These are phyloP conservation scores for Ascochyta rabiei DNA, from an alignment of 2,329 filamentous ascomycete species.

Conservation along the genomic window DNA sequence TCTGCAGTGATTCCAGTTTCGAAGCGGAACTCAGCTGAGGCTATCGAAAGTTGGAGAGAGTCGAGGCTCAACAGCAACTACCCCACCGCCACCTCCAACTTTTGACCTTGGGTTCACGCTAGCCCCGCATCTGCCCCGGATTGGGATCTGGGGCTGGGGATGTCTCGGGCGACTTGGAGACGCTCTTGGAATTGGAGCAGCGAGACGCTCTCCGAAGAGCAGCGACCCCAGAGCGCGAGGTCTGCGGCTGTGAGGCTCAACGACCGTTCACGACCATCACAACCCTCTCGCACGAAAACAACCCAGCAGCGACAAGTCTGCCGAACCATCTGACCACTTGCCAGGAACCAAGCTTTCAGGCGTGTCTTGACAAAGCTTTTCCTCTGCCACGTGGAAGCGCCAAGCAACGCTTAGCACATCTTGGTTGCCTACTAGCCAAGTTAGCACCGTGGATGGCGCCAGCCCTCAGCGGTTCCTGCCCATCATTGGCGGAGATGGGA, in stretches of 20 bases:
- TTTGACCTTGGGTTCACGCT: not conserved
- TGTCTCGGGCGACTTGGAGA: not conserved
- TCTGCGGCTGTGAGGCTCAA: not conserved
- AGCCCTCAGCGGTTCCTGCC: constrained; percentile 1
- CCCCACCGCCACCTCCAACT: not conserved
- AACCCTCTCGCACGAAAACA: not conserved
- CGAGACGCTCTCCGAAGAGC: not conserved
- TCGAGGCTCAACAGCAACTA: not conserved
- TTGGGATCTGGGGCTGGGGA: not conserved
- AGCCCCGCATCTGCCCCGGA: not conserved
- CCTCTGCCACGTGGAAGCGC: constrained; percentile 1
- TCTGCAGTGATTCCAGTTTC: not conserved
- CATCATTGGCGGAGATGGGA: constrained; percentile 1
- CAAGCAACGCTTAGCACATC: constrained; percentile 26
- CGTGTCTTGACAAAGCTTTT: constrained; percentile 27
- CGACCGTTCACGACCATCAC: not conserved
- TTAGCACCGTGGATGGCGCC: not conserved
- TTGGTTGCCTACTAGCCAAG: constrained; percentile 6
- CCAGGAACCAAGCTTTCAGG: constrained; percentile 23
- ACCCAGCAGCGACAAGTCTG: not conserved
- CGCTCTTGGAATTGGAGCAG: no score
- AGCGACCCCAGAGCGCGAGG: no score
- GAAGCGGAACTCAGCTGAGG: not conserved
- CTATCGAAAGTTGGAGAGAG: constrained; percentile 3
- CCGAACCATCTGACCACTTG: constrained; percentile 1